Conservation (phyloP, 2,329 filamentous ascomycete species). For the Fusarium sp. region DNA sequence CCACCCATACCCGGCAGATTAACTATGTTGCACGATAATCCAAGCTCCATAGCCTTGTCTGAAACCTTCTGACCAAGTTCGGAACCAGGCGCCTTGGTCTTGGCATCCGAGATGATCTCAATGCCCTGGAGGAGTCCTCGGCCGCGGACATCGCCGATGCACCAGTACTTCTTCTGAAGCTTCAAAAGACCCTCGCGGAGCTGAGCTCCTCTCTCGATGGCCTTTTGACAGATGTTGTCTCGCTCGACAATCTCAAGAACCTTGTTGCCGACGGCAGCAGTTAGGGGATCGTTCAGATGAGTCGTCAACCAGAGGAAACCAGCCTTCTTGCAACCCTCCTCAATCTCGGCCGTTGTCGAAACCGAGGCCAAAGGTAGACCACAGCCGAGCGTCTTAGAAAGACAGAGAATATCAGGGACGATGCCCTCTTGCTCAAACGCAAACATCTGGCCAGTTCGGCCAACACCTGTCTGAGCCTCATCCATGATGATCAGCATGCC, state of each 20-base stretch:
- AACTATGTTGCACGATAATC: slow-evolving; percentile 66
- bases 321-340: slow-evolving; percentile 59
- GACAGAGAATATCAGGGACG: slow-evolving; percentile 43
- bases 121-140: slow-evolving; percentile 66
- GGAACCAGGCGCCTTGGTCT: slow-evolving; percentile 58
- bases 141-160: slow-evolving; percentile 68
- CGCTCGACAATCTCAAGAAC: slow-evolving; percentile 69
- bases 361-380: slow-evolving; percentile 66
- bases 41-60: slow-evolving; percentile 60
- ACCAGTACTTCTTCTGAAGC: slow-evolving; percentile 65
- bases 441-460: slow-evolving; percentile 71
- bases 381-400: slow-evolving; percentile 68
- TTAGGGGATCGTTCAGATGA: slow-evolving; percentile 69
- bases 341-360: slow-evolving; percentile 65
- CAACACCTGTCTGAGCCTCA: slow-evolving; percentile 73
- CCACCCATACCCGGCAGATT: slow-evolving; percentile 64
- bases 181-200: slow-evolving; percentile 60
- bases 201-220: slow-evolving; percentile 59
- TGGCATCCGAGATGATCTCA: slow-evolving; percentile 63
- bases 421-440: slow-evolving; percentile 64
- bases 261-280: slow-evolving; percentile 68
- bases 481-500: slow-evolving; percentile 73
- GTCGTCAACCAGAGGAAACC: slow-evolving; percentile 68
- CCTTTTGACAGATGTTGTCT: slow-evolving; percentile 61
- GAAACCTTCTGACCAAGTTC: slow-evolving; percentile 62